These are phyloP conservation scores for Amphibolis antarctica DNA, from an alignment of 106 monocot species.

Conservation along the genomic window DNA sequence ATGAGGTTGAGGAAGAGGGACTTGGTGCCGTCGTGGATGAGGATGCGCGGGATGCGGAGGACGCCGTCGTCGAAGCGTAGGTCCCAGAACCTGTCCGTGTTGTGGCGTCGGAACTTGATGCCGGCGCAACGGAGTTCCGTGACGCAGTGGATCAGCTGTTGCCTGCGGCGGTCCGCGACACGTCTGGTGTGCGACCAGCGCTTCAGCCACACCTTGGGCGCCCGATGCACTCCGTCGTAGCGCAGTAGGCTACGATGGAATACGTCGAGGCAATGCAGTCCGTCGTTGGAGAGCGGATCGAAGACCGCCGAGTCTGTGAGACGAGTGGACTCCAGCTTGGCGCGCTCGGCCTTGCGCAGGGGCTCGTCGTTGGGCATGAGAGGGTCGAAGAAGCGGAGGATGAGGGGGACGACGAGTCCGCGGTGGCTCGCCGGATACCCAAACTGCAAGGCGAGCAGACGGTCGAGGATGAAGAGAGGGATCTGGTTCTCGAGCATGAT, in stretches of 20 bases:
- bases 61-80: constrained; percentile 40
- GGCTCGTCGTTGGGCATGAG: constrained; percentile 66
- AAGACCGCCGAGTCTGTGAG: constrained; percentile 10
- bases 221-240: constrained; percentile 26
- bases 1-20: constrained; percentile 76
- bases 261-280: constrained; percentile 69
- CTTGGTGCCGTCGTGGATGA: constrained; percentile 64
- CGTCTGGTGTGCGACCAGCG: constrained; percentile 28
- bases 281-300: constrained; percentile 27
- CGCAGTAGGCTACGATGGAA: constrained; percentile 50
- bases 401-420: constrained; percentile 33
- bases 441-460: constrained; percentile 41
- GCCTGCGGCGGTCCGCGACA: constrained; percentile 55
- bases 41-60: constrained; percentile 44
- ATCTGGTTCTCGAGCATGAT: constrained; percentile 88
- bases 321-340: constrained; percentile 11
- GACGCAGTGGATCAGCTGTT: constrained; percentile 69
- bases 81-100: constrained; percentile 72
- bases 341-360: constrained; percentile 16
- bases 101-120: constrained; percentile 36
- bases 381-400: constrained; percentile 59
- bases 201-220: constrained; percentile 23
- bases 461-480: constrained; percentile 71
- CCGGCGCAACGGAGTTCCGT: constrained; percentile 56
- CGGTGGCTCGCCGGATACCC: constrained; percentile 15